Evolutionary conservation across 495 filamentous ascomycete genomes (phyloP).

Genomic region (Parathielavia appendiculata): DNA sequence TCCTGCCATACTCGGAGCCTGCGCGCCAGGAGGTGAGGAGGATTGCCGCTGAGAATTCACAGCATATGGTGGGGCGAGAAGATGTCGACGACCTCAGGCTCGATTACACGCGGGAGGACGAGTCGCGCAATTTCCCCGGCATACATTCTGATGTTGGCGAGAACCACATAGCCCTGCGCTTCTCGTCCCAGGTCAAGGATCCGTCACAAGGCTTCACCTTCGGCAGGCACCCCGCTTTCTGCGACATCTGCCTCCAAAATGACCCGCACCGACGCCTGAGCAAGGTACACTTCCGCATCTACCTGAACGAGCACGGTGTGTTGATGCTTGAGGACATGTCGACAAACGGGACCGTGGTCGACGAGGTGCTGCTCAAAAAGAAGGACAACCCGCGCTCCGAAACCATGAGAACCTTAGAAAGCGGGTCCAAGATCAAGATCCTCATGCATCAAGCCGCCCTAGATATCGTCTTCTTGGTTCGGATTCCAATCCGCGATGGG

Average conservation of each 20-base stretch:
- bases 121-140: constrained; percentile 41
- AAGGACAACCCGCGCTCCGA: constrained; percentile 39
- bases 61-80: constrained; percentile 35
- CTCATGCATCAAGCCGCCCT: constrained; percentile 46
- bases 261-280: constrained; percentile 63
- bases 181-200: constrained; percentile 65
- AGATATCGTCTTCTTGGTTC: constrained; percentile 71
- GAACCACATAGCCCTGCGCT: constrained; percentile 70
- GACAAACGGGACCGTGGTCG: constrained; percentile 88
- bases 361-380: constrained; percentile 53
- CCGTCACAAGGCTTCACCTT: constrained; percentile 71
- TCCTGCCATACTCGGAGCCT: constrained; percentile 69
- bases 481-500: constrained; percentile 69
- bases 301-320: constrained; percentile 67
- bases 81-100: constrained; percentile 48
- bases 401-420: constrained; percentile 57
- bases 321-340: constrained; percentile 90
- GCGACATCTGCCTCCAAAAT: constrained; percentile 65
- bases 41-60: constrained; percentile 43
- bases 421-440: constrained; percentile 68
- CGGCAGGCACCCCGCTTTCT: constrained; percentile 64
- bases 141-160: constrained; percentile 46
- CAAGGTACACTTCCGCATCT: constrained; percentile 90
- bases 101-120: constrained; percentile 39
- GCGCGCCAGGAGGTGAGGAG: constrained; percentile 62